Evolutionary conservation across 2,329 filamentous ascomycete genomes (phyloP).

Genomic region (Ascochyta viciae-villosae): DNA sequence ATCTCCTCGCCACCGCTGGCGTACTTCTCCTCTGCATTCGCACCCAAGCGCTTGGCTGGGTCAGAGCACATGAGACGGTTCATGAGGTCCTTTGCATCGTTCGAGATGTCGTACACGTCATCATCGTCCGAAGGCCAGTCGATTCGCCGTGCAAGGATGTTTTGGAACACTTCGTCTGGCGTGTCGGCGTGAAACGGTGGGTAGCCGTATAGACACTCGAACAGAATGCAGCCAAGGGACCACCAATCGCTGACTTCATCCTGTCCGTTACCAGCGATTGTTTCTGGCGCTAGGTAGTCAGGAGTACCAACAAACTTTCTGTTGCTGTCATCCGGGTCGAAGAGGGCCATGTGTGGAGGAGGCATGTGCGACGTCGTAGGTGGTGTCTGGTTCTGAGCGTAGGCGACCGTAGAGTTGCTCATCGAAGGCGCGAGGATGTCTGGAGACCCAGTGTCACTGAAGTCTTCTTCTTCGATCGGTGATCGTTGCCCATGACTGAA

Average conservation of each 20-base stretch:
- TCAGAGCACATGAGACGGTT: constrained; percentile 89
- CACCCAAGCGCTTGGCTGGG: constrained; percentile 80
- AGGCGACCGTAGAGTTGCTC: constrained; percentile 59
- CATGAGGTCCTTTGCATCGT: constrained; percentile 92
- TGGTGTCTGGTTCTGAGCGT: constrained; percentile 63
- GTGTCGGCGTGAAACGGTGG: constrained; percentile 92
- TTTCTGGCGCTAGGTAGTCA: constrained; percentile 96
- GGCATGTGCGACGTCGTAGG: constrained; percentile 77
- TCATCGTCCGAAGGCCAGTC: constrained; percentile 89
- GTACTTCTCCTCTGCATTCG: constrained; percentile 84
- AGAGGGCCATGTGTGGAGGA: constrained; percentile 89
- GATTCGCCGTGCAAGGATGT: constrained; percentile 88
- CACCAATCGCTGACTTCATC: constrained; percentile 99
- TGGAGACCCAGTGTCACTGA: constrained; percentile 76
- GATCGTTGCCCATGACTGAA: constrained; percentile 58
- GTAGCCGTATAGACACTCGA: constrained; percentile 92
- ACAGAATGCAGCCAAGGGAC: constrained; percentile 98
- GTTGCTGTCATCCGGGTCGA: constrained; percentile 92
- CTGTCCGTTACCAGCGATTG: constrained; percentile 91
- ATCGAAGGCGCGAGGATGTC: constrained; percentile 72
- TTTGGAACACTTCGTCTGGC: constrained; percentile 94
- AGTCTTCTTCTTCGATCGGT: constrained; percentile 76
- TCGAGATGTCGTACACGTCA: constrained; percentile 75
- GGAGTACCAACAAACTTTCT: constrained; percentile 95
- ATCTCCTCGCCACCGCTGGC: constrained; percentile 89